Conservation (phyloP, 352 stramenopile genomes). For the Globisporangium abappressorium region DNA sequence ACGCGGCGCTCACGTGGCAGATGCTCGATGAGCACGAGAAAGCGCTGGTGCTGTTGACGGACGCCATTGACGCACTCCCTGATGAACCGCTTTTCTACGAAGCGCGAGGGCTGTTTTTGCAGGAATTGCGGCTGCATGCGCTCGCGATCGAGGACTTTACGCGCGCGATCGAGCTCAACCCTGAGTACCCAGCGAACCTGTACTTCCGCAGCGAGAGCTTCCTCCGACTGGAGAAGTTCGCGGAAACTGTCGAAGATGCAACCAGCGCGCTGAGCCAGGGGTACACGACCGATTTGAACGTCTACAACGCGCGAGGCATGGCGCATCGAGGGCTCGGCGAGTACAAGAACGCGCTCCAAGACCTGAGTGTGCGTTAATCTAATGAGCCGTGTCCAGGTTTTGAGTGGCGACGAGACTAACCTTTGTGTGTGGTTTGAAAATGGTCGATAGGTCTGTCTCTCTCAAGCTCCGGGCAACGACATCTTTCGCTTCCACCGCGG, state of each 20-base stretch:
- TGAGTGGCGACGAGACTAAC: background rate
- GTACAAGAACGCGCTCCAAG: constrained; percentile 48
- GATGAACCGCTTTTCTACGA: constrained; percentile 62
- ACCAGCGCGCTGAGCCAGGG: constrained; percentile 22
- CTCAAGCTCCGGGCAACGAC: constrained; percentile 39
- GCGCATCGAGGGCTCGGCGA: constrained; percentile 49
- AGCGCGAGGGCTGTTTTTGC: constrained; percentile 48
- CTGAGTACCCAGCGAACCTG: constrained; percentile 15
- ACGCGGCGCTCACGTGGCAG: constrained; percentile 57
- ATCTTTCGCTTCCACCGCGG: constrained; percentile 68
- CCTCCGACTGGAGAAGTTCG: constrained; percentile 41
- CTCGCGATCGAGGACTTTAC: constrained; percentile 63
- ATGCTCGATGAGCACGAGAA: constrained; percentile 44
- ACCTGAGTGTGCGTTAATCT: constrained; percentile 43
- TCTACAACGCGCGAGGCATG: constrained; percentile 56
- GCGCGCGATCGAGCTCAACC: constrained; percentile 21
- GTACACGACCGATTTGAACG: constrained; percentile 34
- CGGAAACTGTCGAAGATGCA: constrained; percentile 43
- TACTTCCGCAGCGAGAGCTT: constrained; percentile 52
- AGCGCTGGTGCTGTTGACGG: constrained; percentile 43
- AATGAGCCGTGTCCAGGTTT: too few relatives aligned
- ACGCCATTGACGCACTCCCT: constrained; percentile 49
- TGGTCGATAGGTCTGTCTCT: constrained; percentile 34
- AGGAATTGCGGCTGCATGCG: constrained; percentile 45
- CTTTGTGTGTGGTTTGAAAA: background rate